These are phyloP conservation scores for Penicillium sp. DNA, from an alignment of 2,329 filamentous ascomycete species.

Conservation along the genomic window DNA sequence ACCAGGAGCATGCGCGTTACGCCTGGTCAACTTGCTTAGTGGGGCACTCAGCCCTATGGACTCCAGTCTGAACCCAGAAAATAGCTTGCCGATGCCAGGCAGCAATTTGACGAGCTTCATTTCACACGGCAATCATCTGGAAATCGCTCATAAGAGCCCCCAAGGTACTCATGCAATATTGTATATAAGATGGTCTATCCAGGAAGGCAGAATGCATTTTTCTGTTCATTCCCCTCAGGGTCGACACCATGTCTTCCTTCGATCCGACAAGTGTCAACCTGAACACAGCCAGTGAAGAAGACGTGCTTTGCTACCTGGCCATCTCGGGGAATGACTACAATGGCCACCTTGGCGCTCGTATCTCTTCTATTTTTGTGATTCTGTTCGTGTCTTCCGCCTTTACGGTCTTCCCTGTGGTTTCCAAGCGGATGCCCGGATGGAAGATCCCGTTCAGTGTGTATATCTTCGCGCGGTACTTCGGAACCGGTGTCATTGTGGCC, in stretches of 20 bases:
- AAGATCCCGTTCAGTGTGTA: constrained; percentile 44
- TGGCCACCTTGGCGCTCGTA: constrained; percentile 47
- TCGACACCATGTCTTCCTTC: constrained; percentile 16
- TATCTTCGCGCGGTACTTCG: constrained; percentile 48
- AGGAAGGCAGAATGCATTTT: background rate
- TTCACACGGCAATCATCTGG: background rate
- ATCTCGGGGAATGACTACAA: constrained; percentile 53
- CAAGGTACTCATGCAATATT: constrained; percentile 6
- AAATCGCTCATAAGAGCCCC: background rate
- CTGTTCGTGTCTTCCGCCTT: constrained; percentile 39
- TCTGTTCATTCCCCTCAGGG: background rate
- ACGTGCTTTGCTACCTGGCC: constrained; percentile 53
- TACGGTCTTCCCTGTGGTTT: constrained; percentile 47
- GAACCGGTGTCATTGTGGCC: constrained; percentile 49
- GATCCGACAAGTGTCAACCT: constrained; percentile 47
- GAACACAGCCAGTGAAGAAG: constrained; percentile 39
- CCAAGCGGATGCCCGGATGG: constrained; percentile 35
- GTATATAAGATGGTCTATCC: background rate
- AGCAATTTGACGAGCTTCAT: background rate
- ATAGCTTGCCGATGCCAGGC: constrained; percentile 1
- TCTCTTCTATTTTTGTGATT: constrained; percentile 48
- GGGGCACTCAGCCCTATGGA: constrained; percentile 3
- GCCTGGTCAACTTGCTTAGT: background rate
- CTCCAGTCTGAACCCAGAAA: background rate
- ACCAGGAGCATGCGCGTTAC: background rate